phyloP scores from a whole-genome alignment of 805 yeast species.

The Debaryomyces castellii region DNA sequence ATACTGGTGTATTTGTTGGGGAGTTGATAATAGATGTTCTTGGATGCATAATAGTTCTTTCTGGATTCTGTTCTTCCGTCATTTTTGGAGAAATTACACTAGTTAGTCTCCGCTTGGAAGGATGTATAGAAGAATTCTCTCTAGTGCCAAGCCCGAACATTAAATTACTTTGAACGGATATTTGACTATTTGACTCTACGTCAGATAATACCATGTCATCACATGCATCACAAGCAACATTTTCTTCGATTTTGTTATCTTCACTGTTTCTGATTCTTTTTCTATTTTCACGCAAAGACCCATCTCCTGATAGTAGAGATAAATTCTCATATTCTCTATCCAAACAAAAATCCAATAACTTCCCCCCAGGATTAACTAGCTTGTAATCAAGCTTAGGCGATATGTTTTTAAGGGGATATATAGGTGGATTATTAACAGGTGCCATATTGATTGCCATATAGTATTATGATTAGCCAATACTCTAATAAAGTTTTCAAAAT shows the following conservation, averaged over 20 bases:
- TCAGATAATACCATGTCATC: constrained; percentile 39
- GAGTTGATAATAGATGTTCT: constrained; percentile 30
- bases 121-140: constrained; percentile 25
- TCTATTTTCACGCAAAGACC: constrained; percentile 22
- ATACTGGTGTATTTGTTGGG: constrained; percentile 33
- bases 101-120: constrained; percentile 38
- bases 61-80: constrained; percentile 5
- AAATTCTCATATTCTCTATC: constrained; percentile 27
- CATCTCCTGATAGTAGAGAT: constrained; percentile 15
- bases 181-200: constrained; percentile 25
- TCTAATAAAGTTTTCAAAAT: background rate
- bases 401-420: constrained; percentile 32
- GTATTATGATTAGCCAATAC: background rate
- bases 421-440: constrained; percentile 22
- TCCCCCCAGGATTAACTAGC: constrained; percentile 28
- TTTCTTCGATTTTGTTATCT: constrained; percentile 12
- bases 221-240: constrained; percentile 20
- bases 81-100: constrained; percentile 14
- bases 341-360: constrained; percentile 32
- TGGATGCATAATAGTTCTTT: constrained; percentile 12
- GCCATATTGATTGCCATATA: constrained; percentile 4
- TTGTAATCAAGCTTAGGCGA: constrained; percentile 31
- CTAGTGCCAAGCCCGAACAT: constrained; percentile 10
- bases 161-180: constrained; percentile 13
- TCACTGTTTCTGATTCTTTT: constrained; percentile 21